Evolutionary conservation across 257 asterid species (phyloP), one percentile per base, ranked within the genome.

Genomic region (Knoxia roxburghii): DNA sequence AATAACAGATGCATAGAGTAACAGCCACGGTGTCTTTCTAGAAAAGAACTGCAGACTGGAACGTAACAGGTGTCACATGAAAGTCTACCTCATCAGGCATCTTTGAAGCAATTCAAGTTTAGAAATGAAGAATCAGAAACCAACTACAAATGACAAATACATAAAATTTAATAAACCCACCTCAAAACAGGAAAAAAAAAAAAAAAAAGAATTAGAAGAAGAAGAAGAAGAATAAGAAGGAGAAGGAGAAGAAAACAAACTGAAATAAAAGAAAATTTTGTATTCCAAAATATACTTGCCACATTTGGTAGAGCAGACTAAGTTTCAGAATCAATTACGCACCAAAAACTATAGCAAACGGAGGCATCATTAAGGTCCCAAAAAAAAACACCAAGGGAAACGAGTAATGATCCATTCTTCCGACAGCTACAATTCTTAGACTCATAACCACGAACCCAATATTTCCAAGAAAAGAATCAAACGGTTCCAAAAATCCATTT

Each of bases 31-130:
- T 63, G 29, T 20, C 23, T 23, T 27, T 61, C n/a, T 48, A n/a
- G 14, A 64, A 35, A 53, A 70, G 13, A 51, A 64, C 48, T 60
- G 17, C 26, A 49, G 33, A 52, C 14, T 26, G 46, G 69, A 64
- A 65, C 67, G 35, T 54, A 53, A 73, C 78, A 77, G 67, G 68
- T 65, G 67, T 67, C 61, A 59, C 45, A 68, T 43, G 48, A 49
- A 46, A 51, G 48, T 41, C 13, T 27, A 62, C 45, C 70, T 71
- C 68, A 75, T 71, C 55, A 0, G 64, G 37, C 70, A 58, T 61
- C 63, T 35, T 65, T 54, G 45, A 49, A 71, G 74, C 75, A 73
- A 70, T 73, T 29, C 40, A 15, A 57, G 8, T 57, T 57, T 57
- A 32, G 30, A 24, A 56, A 26, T 49, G 33, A 78, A 33, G 40